Conservation (phyloP, 1,139 yeast species). For the Arxiozyma slooffiae region DNA sequence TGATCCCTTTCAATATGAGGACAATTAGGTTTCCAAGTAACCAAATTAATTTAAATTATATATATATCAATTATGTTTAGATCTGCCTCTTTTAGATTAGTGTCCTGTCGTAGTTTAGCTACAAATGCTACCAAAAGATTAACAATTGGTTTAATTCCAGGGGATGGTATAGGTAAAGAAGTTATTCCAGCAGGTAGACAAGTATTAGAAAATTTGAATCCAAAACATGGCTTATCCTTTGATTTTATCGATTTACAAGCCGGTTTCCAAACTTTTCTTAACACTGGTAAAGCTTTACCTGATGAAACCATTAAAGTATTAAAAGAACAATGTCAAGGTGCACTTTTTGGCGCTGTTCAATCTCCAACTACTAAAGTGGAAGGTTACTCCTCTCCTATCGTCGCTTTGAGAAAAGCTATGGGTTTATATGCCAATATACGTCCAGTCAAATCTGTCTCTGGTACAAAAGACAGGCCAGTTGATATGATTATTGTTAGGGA, state of each 20-base stretch:
- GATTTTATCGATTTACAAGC: slow-evolving; percentile 85
- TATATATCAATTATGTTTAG: slow-evolving; percentile 18
- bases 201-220: slow-evolving; percentile 71
- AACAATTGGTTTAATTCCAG: slow-evolving; percentile 67
- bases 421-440: slow-evolving; percentile 95
- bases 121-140: slow-evolving; percentile 18
- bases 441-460: slow-evolving; percentile 89
- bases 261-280: slow-evolving; percentile 85
- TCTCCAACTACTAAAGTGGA: slow-evolving; percentile 90
- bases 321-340: slow-evolving; percentile 84
- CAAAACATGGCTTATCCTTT: slow-evolving; percentile 64
- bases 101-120: slow-evolving; percentile 21
- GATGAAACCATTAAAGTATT: slow-evolving; percentile 80
- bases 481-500: slow-evolving; percentile 97
- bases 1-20: too few species aligned
- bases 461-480: slow-evolving; percentile 68
- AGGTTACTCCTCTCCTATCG: slow-evolving; percentile 97
- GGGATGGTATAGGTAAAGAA: slow-evolving; percentile 97
- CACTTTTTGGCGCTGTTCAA: slow-evolving; percentile 92
- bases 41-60: too few species aligned
- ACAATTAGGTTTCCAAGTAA: too few species aligned
- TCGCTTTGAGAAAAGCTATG: slow-evolving; percentile 88
- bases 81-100: slow-evolving; percentile 16
- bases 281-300: slow-evolving; percentile 91
- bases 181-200: slow-evolving; percentile 92